Base-by-base conservation (phyloP, 768 basidiomycete species). In the Trichaptum fuscoviolaceum region DNA sequence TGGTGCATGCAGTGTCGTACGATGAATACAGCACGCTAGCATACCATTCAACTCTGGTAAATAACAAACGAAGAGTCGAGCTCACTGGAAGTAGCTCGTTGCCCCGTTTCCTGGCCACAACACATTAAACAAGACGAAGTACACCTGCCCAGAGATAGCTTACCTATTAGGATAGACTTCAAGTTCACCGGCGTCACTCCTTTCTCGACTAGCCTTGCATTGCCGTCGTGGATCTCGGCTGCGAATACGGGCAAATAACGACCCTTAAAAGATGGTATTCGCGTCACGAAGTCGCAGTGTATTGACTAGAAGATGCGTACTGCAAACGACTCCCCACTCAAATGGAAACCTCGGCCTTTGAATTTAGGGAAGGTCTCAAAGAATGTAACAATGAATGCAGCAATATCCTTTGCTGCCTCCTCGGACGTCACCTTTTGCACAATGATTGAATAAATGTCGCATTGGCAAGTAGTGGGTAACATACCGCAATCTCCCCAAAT, bases 1-100 rank as follows among this genome's bases (percentile, higher is more conserved):
- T 79, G 77, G 74, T 88, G 87, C 83, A 90, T 85, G 24, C 79
- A 76, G 1, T 86, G 85, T 65, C 87, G 84, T 30, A 78, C 76
- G 42, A 23, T 60, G 25, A 65, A 57, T n/a, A 58, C 2, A 30
- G 30, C 30, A 30, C 30, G 30, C 30, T 30, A 30, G 30, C 30
- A 30, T 30, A 30, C 30, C 30, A 52, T 15, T 12, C 3, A 20
- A 52, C 42, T 20, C 42, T 52, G 42, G 20, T 5, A 52, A 3
- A 52, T 52, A 3, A 52, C 15, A 52, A 52, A 52, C 6, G 3
- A 52, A 52, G 12, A 52, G 57, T 27, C 15, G 15, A 52, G 42
- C 42, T 52, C 42, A 52, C 30, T 30, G 30, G 30, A 30, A 30
- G 8, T 52, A 52, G 15, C 42, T 3, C 64, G 60, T 34, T 71